Percentiles rank a stretch among this genome's conserved stretches.
Evolutionary conservation across 2,329 filamentous ascomycete genomes (phyloP).

Genomic region (Ophiostoma himal-ulmi): DNA sequence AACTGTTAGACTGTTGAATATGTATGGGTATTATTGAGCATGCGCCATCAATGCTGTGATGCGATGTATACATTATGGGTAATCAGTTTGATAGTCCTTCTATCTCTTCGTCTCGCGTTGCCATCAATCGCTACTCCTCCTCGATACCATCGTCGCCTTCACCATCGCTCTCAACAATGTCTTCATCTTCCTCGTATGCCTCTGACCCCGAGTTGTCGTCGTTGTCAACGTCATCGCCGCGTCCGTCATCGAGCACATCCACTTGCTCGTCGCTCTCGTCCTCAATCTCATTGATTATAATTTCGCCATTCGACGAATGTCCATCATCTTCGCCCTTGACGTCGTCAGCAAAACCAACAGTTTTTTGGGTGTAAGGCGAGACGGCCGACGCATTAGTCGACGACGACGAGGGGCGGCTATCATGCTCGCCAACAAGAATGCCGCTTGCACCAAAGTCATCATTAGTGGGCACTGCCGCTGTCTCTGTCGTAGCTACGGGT

Average conservation of each 20-base stretch:
- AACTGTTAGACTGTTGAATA: neutral
- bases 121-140: neutral
- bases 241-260: neutral
- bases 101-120: neutral
- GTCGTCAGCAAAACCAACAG: slow-evolving; percentile 58
- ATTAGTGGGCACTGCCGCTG: neutral
- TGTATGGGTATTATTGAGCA: neutral
- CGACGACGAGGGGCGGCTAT: slow-evolving; percentile 19
- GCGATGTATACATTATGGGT: neutral
- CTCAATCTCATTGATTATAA: slow-evolving; percentile 7
- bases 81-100: neutral
- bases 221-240: neutral
- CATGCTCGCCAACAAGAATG: neutral
- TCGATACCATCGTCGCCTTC: neutral
- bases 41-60: neutral
- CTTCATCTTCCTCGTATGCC: slow-evolving; percentile 11
- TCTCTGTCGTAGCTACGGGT: slow-evolving; percentile 31
- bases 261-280: neutral
- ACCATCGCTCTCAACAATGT: slow-evolving; percentile 7
- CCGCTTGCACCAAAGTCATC: slow-evolving; percentile 4
- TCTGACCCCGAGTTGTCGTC: neutral
- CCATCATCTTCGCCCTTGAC: slow-evolving; percentile 34
- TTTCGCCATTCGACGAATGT: neutral
- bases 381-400: slow-evolving; percentile 20
- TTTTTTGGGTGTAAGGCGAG: slow-evolving; percentile 39